phyloP scores from a whole-genome alignment of 352 stramenopile species.

The Phytophthora tentaculata region DNA sequence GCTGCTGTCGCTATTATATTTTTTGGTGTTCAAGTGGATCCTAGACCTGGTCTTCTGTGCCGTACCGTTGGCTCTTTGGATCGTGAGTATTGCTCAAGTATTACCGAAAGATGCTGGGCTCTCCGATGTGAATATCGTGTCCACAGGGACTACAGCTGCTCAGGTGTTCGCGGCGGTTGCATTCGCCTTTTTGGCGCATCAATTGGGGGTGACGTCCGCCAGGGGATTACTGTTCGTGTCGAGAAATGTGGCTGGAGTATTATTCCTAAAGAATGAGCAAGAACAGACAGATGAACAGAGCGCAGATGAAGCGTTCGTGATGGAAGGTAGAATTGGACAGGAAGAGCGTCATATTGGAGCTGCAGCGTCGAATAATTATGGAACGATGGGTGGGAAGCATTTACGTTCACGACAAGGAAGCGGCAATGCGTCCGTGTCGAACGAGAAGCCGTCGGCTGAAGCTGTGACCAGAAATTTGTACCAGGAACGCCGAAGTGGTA shows the following conservation, averaged over 20 bases:
- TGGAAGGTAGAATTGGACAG: slow-evolving; percentile 1
- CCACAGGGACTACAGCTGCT: slow-evolving; percentile 15
- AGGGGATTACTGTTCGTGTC: slow-evolving; percentile 53
- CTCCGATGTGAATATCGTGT: slow-evolving; percentile 24
- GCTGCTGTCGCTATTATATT: slow-evolving; percentile 72
- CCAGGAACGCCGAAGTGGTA: slow-evolving; percentile 19
- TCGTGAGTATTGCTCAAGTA: slow-evolving; percentile 49
- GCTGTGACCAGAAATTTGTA: slow-evolving; percentile 34
- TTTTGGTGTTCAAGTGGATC: slow-evolving; percentile 71
- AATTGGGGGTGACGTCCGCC: slow-evolving; percentile 56
- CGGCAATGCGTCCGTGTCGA: neutral
- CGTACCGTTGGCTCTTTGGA: slow-evolving; percentile 57
- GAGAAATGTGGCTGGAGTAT: slow-evolving; percentile 42
- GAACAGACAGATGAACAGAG: slow-evolving; percentile 12
- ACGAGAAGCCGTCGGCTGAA: slow-evolving; percentile 30
- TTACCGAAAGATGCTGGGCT: slow-evolving; percentile 29
- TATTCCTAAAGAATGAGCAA: slow-evolving; percentile 39
- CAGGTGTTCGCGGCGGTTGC: slow-evolving; percentile 54
- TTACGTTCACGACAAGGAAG: neutral
- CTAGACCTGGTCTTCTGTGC: slow-evolving; percentile 63
- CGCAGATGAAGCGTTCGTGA: slow-evolving; percentile 1
- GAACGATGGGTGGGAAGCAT: slow-evolving; percentile 31
- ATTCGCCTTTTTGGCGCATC: slow-evolving; percentile 68
- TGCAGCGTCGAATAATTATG: slow-evolving; percentile 22
- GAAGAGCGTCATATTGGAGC: slow-evolving; percentile 14